These are phyloP conservation scores for Peltaster fructicola DNA, from an alignment of 2,329 filamentous ascomycete species.

Conservation along the genomic window DNA sequence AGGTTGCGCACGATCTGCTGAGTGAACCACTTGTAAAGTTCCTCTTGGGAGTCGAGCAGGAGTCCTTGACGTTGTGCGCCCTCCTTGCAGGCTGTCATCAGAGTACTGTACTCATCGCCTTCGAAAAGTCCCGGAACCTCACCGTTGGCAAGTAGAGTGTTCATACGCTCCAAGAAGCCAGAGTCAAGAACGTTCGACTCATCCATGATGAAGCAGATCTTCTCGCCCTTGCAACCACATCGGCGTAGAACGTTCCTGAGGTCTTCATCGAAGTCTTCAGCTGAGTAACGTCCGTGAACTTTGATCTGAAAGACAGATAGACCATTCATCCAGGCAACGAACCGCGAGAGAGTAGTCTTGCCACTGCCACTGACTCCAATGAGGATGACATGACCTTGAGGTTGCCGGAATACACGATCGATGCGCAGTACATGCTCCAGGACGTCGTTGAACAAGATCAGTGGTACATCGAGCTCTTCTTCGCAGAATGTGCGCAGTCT, in stretches of 20 bases:
- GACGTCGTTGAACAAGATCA: slow-evolving; percentile 98
- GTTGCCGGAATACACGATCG: slow-evolving; percentile 94
- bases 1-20: slow-evolving; percentile 98
- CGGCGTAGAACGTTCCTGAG: slow-evolving; percentile 81
- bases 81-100: slow-evolving; percentile 99
- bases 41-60: slow-evolving; percentile 90
- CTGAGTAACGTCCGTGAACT: slow-evolving; percentile 95
- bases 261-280: slow-evolving; percentile 97
- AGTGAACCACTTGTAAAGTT: slow-evolving; percentile 99
- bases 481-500: slow-evolving; percentile 97
- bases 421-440: slow-evolving; percentile 96
- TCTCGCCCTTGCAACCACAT: slow-evolving; percentile 94
- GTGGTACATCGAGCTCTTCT: slow-evolving; percentile 93
- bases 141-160: slow-evolving; percentile 95
- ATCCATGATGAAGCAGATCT: slow-evolving; percentile 99
- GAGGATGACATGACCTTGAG: slow-evolving; percentile 92
- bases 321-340: slow-evolving; percentile 99
- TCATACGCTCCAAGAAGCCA: slow-evolving; percentile 98
- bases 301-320: slow-evolving; percentile 99
- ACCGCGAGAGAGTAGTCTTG: slow-evolving; percentile 94
- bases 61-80: slow-evolving; percentile 91
- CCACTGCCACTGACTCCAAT: slow-evolving; percentile 97
- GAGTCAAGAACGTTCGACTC: slow-evolving; percentile 97
- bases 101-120: slow-evolving; percentile 92
- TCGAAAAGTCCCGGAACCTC: slow-evolving; percentile 97